Evolutionary conservation across 75 land plant species (phyloP).

Genomic region (Pseudotsuga menziesii): DNA sequence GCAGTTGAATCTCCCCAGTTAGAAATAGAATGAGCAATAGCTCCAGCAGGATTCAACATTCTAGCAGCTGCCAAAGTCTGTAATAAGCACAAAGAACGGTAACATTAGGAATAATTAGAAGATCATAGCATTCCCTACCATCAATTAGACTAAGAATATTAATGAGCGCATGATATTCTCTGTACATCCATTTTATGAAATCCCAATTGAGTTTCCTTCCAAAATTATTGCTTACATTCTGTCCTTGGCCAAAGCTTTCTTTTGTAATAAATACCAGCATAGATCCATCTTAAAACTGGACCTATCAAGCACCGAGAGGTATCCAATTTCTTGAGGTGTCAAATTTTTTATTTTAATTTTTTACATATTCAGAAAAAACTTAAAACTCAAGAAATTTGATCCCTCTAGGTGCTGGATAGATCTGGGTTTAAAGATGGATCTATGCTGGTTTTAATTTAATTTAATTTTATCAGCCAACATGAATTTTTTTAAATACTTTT

Average conservation of each 20-base stretch:
- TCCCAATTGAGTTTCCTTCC: background rate
- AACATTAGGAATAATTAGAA: background rate
- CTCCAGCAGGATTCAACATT: slow-evolving; percentile 12
- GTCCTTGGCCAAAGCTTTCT: background rate
- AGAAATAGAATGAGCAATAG: background rate
- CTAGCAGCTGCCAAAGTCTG: slow-evolving; percentile 12
- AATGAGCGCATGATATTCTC: background rate
- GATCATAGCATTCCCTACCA: background rate
- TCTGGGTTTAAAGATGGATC: too few species aligned
- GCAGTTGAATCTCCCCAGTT: slow-evolving; percentile 12
- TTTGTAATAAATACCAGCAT: background rate
- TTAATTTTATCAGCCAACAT: too few species aligned
- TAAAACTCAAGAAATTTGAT: too few species aligned
- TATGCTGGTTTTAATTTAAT: too few species aligned
- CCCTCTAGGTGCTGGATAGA: too few species aligned
- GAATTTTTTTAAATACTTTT: too few species aligned
- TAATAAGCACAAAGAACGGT: background rate
- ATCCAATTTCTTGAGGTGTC: too few species aligned
- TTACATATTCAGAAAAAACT: too few species aligned
- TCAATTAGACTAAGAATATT: background rate
- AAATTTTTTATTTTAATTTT: too few species aligned
- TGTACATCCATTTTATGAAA: background rate
- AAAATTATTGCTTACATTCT: background rate
- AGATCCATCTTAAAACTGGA: too few species aligned
- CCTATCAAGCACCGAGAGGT: too few species aligned